Conservation (phyloP, 2,329 filamentous ascomycete species). For the Exophiala phaeomuriformis region DNA sequence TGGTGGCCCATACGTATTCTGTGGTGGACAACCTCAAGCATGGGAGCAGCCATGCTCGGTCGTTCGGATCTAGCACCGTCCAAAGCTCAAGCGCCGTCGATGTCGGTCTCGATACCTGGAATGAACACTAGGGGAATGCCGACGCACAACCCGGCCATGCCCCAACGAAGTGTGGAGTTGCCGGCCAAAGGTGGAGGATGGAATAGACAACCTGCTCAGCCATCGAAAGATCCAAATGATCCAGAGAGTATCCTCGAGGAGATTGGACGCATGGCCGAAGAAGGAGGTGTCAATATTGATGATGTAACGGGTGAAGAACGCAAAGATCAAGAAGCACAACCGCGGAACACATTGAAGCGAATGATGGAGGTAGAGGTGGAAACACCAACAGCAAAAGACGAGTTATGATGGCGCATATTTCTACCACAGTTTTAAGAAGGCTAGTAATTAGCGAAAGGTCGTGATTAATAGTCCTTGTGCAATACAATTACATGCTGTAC, state of each 20-base stretch:
- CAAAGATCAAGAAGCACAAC: slow-evolving; percentile 33
- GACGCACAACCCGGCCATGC: slow-evolving; percentile 10
- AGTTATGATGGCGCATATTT: slow-evolving; percentile 31
- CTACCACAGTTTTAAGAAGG: too few relatives aligned
- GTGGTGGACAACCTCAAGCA: slow-evolving; percentile 52
- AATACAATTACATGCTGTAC: too few relatives aligned
- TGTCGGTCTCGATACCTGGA: slow-evolving; percentile 16
- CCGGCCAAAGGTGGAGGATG: slow-evolving; percentile 38
- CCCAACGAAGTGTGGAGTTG: slow-evolving; percentile 16
- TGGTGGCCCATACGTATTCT: slow-evolving; percentile 70
- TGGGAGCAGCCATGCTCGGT: slow-evolving; percentile 32
- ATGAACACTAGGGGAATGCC: slow-evolving; percentile 14
- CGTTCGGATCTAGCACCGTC: slow-evolving; percentile 3
- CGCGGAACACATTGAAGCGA: slow-evolving; percentile 43
- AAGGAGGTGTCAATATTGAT: slow-evolving; percentile 30
- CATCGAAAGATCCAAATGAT: slow-evolving; percentile 21
- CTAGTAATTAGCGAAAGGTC: too few relatives aligned
- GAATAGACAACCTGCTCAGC: slow-evolving; percentile 30
- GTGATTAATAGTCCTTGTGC: too few relatives aligned
- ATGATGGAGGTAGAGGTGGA: slow-evolving; percentile 41
- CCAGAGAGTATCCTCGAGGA: slow-evolving; percentile 36
- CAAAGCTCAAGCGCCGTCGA: slow-evolving; percentile 7
- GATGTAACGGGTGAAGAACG: slow-evolving; percentile 34
- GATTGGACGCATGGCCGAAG: slow-evolving; percentile 36
- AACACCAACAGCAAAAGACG: slow-evolving; percentile 26